phyloP scores from a whole-genome alignment of 805 yeast genomes.

The Limtongia smithiae region DNA sequence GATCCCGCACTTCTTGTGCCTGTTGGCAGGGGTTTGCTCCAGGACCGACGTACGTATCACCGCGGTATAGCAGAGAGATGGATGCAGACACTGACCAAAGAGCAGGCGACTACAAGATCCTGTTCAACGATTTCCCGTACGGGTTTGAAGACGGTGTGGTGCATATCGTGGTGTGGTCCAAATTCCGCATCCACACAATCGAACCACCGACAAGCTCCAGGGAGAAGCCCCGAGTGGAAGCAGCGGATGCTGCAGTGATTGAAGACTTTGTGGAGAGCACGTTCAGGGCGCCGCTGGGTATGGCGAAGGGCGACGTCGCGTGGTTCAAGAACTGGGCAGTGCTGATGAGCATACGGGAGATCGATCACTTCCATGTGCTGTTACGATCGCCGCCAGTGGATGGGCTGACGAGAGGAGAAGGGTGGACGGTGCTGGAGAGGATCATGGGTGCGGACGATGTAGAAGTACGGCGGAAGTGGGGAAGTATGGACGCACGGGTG shows the following conservation, averaged over 20 bases:
- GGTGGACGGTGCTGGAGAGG: constrained; percentile 9
- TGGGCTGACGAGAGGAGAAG: constrained; percentile 7
- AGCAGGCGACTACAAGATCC: constrained; percentile 42
- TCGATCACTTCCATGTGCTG: constrained; percentile 57
- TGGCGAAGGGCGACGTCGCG: constrained; percentile 40
- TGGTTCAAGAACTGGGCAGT: constrained; percentile 61
- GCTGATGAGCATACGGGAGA: constrained; percentile 51
- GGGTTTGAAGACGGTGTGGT: constrained; percentile 46
- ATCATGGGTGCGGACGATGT: constrained; percentile 14
- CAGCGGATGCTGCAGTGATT: constrained; percentile 39
- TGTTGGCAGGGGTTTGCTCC: constrained; percentile 23
- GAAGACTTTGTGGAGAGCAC: constrained; percentile 43
- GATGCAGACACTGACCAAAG: too few species aligned
- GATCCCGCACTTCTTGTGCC: constrained; percentile 10
- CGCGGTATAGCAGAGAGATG: too few species aligned
- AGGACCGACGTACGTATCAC: constrained; percentile 11
- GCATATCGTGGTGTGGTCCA: constrained; percentile 59
- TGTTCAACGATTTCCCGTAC: constrained; percentile 55
- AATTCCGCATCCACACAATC: constrained; percentile 43
- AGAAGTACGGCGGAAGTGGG: constrained; percentile 14
- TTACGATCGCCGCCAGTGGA: constrained; percentile 35
- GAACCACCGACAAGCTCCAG: constrained; percentile 41
- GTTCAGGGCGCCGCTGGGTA: constrained; percentile 42
- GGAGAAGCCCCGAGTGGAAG: constrained; percentile 33
- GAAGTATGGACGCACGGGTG: constrained; percentile 10